These are phyloP conservation scores for Candida tropicalis DNA, from an alignment of 1,139 yeast genomes.

Conservation along the genomic window DNA sequence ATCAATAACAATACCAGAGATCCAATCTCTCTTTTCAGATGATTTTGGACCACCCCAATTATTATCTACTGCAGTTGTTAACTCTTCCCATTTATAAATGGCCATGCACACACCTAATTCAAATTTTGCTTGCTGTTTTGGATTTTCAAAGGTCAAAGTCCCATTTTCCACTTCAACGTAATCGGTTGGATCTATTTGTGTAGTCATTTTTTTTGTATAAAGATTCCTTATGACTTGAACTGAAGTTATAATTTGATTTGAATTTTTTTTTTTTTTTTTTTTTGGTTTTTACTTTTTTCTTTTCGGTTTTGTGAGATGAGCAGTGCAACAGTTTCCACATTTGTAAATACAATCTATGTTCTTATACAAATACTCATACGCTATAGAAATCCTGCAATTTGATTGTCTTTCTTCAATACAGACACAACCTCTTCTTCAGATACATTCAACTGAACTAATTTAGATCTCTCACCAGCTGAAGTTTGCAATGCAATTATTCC, in stretches of 20 bases:
- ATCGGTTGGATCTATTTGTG: slow-evolving; percentile 46
- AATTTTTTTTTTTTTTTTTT: slow-evolving; percentile 7
- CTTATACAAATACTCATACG: not conserved
- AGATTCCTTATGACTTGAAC: not conserved
- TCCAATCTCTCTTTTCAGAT: slow-evolving; percentile 92
- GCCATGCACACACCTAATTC: slow-evolving; percentile 96
- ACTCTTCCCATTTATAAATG: slow-evolving; percentile 84
- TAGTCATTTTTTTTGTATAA: slow-evolving; percentile 8
- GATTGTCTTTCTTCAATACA: slow-evolving; percentile 59
- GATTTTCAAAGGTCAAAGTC: slow-evolving; percentile 55
- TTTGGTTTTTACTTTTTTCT: slow-evolving; percentile 3
- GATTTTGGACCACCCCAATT: slow-evolving; percentile 96
- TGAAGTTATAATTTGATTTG: not conserved
- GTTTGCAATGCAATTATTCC: slow-evolving; percentile 75
- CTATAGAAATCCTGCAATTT: slow-evolving; percentile 17
- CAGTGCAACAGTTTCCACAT: not conserved
- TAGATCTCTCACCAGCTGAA: slow-evolving; percentile 66
- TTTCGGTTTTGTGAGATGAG: slow-evolving; percentile 8
- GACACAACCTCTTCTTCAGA: slow-evolving; percentile 69
- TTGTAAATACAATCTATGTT: not conserved
- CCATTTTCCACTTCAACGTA: slow-evolving; percentile 47
- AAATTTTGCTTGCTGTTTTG: slow-evolving; percentile 75
- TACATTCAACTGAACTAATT: slow-evolving; percentile 63
- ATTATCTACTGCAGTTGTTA: slow-evolving; percentile 91
- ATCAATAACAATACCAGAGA: slow-evolving; percentile 80